These are phyloP conservation scores for Lipomyces orientalis DNA, from an alignment of 805 yeast genomes.

Conservation along the genomic window DNA sequence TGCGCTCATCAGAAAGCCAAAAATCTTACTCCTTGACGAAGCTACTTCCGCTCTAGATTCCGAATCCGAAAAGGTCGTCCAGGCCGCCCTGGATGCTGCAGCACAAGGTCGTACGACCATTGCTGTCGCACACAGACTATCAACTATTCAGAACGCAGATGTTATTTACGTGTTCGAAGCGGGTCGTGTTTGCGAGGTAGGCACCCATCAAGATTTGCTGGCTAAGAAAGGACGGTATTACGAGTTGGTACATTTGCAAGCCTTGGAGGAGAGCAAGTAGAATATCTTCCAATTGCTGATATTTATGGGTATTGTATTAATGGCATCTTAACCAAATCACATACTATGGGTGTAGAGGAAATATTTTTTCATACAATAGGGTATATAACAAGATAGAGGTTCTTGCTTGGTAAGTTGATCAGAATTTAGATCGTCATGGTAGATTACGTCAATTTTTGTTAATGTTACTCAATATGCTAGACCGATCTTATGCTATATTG, in stretches of 20 bases:
- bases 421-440: too few relatives aligned
- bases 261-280: constrained; percentile 40
- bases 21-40: constrained; percentile 61
- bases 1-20: constrained; percentile 62
- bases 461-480: too few relatives aligned
- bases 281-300: background rate
- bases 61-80: constrained; percentile 70
- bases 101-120: constrained; percentile 67
- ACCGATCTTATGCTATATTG: too few relatives aligned
- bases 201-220: constrained; percentile 52
- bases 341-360: too few relatives aligned
- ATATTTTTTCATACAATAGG: too few relatives aligned
- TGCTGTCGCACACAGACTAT: constrained; percentile 76
- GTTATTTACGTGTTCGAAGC: constrained; percentile 57
- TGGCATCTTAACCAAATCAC: too few relatives aligned
- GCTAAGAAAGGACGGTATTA: constrained; percentile 47
- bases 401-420: too few relatives aligned
- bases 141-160: constrained; percentile 60
- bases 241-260: constrained; percentile 50
- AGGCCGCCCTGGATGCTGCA: constrained; percentile 62
- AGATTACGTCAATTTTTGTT: too few relatives aligned
- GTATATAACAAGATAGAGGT: too few relatives aligned
- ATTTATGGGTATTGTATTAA: too few relatives aligned
- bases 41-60: constrained; percentile 60
- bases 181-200: constrained; percentile 61